Evolutionary conservation across 805 yeast species (phyloP), one percentile per base, ranked within the genome.

Genomic region (Kodamaea kakaduensis): DNA sequence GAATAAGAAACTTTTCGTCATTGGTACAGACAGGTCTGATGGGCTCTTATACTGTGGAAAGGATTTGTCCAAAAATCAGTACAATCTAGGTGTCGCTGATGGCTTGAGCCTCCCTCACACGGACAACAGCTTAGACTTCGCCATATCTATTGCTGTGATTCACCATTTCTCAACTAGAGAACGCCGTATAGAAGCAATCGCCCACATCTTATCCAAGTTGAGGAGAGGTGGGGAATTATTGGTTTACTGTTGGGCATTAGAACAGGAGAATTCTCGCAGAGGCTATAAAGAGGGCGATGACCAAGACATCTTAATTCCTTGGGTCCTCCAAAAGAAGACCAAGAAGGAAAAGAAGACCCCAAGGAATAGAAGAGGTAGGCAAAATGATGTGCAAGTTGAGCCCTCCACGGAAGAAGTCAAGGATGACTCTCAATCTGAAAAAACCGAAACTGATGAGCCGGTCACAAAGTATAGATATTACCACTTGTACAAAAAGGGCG

Each of bases 211-310:
- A 24, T 59, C 78, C 14, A 75, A 75, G 40, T 55, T 93, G 35
- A 67, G 56, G 26, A 36, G 44, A 0, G 78, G 77, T 0, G 96
- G 95, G 1, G 73, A 71, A 34, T 84, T 86, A 0, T 61, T 93
- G 48, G 74, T 93, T 6, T 93, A 90, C 56, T 94, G 95, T 34
- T 93, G 98, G 98, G 98, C 98, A 0, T 59, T 93, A 34, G 98
- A 93, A 46, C 98, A 93, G 57, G 84, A 81, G 38, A 72, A 69
- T 16, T 84, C 95, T 0, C 70, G 97, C 46, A 71, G 97, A 48
- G 97, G 97, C 0, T 93, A 87, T 61, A 80, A 83, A 45, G 89
- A 79, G 46, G 95, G 94, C 8, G 88, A 83, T 77, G 88, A 84
- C 36, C 97, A 86, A 55, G 98, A 93, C 54, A 84, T 90, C 1